phyloP scores from a whole-genome alignment of 2,329 filamentous ascomycete species.

The Aureobasidium lini region DNA sequence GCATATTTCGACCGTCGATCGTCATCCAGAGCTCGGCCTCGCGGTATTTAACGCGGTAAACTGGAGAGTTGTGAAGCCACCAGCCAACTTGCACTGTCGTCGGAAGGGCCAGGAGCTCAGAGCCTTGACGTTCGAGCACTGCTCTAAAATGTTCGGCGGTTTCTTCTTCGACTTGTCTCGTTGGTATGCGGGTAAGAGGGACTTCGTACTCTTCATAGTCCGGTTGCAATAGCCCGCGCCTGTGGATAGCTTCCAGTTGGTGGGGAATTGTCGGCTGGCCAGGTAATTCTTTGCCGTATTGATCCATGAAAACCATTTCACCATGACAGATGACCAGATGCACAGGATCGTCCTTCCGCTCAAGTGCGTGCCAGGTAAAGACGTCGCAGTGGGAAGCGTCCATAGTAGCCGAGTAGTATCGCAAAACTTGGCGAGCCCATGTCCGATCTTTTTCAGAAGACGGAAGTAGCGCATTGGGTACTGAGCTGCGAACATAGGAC shows the following conservation, averaged over 20 bases:
- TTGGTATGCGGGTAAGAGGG: conserved; percentile 4
- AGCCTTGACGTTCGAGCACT: neutral
- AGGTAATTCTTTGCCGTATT: neutral
- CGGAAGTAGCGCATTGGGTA: conserved; percentile 4
- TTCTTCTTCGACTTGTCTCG: neutral
- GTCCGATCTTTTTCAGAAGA: neutral
- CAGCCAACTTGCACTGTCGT: conserved; percentile 5
- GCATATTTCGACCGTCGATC: neutral
- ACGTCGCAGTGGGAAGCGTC: conserved; percentile 1
- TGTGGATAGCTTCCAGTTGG: neutral
- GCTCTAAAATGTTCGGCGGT: neutral
- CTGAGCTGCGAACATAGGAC: conserved; percentile 3
- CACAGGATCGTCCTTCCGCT: conserved; percentile 3
- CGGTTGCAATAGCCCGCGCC: neutral
- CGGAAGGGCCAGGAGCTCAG: neutral
- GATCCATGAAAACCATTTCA: conserved; percentile 12
- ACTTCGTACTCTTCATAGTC: conserved; percentile 2
- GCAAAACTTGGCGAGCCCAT: conserved; percentile 1
- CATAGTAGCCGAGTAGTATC: neutral
- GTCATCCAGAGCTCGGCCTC: conserved; percentile 11
- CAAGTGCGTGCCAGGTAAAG: conserved; percentile 10
- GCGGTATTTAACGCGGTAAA: neutral
- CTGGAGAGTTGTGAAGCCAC: neutral
- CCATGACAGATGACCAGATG: conserved; percentile 7
- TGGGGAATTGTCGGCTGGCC: neutral